These are phyloP conservation scores for Bertia moriformis DNA, from an alignment of 2,329 filamentous ascomycete species.

Conservation along the genomic window DNA sequence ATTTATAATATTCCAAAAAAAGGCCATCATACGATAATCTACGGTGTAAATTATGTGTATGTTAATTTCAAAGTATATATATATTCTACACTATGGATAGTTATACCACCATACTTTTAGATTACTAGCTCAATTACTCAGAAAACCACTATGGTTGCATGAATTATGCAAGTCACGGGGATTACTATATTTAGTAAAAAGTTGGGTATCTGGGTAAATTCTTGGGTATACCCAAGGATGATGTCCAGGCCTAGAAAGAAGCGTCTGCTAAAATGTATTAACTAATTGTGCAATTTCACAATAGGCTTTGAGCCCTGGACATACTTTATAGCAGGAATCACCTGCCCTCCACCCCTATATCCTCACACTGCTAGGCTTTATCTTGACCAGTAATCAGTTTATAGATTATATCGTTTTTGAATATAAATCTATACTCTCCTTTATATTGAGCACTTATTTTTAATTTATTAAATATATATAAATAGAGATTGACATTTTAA, in stretches of 20 bases:
- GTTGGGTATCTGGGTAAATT: too few species aligned
- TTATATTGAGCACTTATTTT: neutral
- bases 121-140: neutral
- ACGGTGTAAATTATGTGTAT: neutral
- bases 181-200: too few species aligned
- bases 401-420: neutral
- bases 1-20: neutral
- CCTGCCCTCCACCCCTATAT: too few species aligned
- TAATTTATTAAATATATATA: neutral
- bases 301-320: too few species aligned
- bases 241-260: too few species aligned
- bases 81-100: neutral
- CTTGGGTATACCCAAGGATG: too few species aligned
- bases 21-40: too few species aligned
- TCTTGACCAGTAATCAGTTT: neutral
- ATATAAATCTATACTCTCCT: neutral
- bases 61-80: neutral
- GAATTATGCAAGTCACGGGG: too few species aligned
- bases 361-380: neutral
- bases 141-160: neutral
- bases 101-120: neutral
- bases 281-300: too few species aligned
- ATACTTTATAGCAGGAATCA: too few species aligned
- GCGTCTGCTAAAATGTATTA: too few species aligned
- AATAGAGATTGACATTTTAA: too few species aligned